phyloP scores from a whole-genome alignment of 805 yeast genomes.

The Hanseniaspora valbyensis region DNA sequence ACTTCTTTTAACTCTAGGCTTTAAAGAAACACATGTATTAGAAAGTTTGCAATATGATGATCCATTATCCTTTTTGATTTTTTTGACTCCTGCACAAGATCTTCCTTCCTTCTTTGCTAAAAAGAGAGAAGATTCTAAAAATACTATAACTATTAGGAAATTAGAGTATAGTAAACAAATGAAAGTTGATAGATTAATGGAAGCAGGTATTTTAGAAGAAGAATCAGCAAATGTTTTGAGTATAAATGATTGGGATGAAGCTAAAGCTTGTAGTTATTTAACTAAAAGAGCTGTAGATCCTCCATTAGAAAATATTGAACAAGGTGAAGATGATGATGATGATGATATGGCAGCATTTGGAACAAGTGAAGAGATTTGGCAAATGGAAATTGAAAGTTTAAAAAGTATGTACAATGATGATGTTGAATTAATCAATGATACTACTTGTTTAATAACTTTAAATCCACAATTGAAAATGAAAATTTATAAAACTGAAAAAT shows the following conservation, averaged over 20 bases:
- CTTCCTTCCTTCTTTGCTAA: conserved; percentile 57
- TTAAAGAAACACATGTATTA: conserved; percentile 52
- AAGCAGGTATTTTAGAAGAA: conserved; percentile 61
- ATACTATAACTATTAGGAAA: conserved; percentile 39
- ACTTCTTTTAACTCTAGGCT: conserved; percentile 43
- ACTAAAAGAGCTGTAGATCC: conserved; percentile 29
- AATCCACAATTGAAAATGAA: conserved; percentile 26
- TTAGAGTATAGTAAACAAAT: conserved; percentile 39
- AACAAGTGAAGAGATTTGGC: conserved; percentile 44
- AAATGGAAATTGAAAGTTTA: conserved; percentile 62
- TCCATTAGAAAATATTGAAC: conserved; percentile 18
- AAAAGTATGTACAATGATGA: conserved; percentile 46
- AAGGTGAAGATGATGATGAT: conserved; percentile 17
- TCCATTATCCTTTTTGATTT: conserved; percentile 44
- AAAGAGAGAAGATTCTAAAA: conserved; percentile 45
- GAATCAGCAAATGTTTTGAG: conserved; percentile 45
- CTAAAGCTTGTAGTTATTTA: conserved; percentile 39
- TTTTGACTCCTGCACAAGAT: conserved; percentile 91
- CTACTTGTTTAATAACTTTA: conserved; percentile 25
- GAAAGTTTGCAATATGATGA: conserved; percentile 58
- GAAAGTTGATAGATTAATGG: conserved; percentile 44
- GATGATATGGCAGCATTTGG: conserved; percentile 14
- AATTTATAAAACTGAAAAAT: conserved; percentile 39
- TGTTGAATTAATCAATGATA: conserved; percentile 27
- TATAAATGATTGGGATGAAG: conserved; percentile 36